Evolutionary conservation across 108 stramenopile genomes (phyloP).

Genomic region (Pseudonitzschia multistriata): DNA sequence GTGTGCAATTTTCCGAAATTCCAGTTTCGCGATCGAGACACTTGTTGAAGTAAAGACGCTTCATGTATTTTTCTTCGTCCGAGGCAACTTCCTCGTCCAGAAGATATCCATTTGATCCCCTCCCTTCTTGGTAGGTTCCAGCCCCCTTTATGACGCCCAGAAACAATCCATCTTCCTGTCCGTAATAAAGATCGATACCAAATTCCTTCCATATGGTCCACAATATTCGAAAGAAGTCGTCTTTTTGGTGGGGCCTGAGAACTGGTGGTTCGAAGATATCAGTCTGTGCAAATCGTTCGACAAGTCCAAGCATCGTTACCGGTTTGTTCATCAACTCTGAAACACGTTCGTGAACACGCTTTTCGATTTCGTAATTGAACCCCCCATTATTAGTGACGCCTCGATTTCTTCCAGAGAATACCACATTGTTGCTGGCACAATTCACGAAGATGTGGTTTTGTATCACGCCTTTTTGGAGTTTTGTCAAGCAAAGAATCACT

Average conservation of each 20-base stretch:
- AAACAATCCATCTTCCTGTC: constrained; percentile 31
- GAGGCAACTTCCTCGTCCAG: not conserved
- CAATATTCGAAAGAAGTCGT: not conserved
- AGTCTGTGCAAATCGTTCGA: not conserved
- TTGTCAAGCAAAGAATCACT: no score
- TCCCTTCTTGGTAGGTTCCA: constrained; percentile 19
- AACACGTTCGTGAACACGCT: constrained; percentile 24
- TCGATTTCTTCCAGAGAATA: not conserved
- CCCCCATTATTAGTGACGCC: not conserved
- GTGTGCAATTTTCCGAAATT: not conserved
- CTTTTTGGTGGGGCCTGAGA: not conserved
- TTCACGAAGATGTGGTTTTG: no score
- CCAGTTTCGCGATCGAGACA: constrained; percentile 18
- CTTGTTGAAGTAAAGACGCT: constrained; percentile 5
- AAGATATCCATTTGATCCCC: constrained; percentile 21
- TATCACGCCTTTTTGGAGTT: no score
- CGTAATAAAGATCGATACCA: constrained; percentile 21
- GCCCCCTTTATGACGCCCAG: not conserved
- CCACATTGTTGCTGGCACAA: no score
- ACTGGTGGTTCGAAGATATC: constrained; percentile 1
- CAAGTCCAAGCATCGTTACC: not conserved
- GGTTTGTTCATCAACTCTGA: constrained; percentile 11
- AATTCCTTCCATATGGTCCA: constrained; percentile 3
- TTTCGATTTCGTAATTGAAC: constrained; percentile 34
- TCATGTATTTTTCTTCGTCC: not conserved